Conservation (phyloP, 352 stramenopile species). For the Plasmopara viticola region DNA sequence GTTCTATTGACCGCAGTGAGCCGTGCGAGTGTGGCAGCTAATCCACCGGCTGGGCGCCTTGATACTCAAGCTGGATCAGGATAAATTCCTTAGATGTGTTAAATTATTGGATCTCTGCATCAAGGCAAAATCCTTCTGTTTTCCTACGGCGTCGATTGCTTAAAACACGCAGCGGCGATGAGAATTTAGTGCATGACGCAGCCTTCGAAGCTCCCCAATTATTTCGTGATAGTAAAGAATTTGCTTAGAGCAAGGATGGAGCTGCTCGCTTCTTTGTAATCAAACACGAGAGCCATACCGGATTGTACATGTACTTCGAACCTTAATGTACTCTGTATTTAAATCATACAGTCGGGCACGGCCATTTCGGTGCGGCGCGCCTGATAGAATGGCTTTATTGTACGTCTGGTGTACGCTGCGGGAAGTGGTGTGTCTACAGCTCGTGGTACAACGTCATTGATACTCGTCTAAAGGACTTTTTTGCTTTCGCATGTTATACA, state of each 20-base stretch:
- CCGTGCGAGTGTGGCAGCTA: not conserved
- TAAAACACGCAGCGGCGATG: not conserved
- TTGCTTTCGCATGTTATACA: too few relatives aligned
- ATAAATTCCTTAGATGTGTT: not conserved
- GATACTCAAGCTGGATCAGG: not conserved
- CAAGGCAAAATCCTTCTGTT: not conserved
- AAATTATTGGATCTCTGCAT: not conserved
- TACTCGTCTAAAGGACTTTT: too few relatives aligned
- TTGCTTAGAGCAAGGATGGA: too few relatives aligned
- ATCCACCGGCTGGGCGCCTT: not conserved
- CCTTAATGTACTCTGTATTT: not conserved
- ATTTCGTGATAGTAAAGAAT: too few relatives aligned
- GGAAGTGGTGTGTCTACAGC: constrained; percentile 25
- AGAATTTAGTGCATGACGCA: not conserved
- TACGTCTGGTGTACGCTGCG: constrained; percentile 23
- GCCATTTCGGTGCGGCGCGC: constrained; percentile 19
- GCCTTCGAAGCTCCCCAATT: too few relatives aligned
- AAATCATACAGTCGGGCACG: not conserved
- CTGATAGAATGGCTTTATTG: constrained; percentile 12
- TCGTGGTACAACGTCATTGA: constrained; percentile 13
- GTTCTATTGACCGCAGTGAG: not conserved
- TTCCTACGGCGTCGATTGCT: not conserved
- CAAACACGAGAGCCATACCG: not conserved
- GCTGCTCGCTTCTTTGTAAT: too few relatives aligned
- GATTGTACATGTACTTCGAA: not conserved